Percentiles rank a stretch among this genome's conserved stretches.
phyloP scores from a whole-genome alignment of 1,139 yeast species.

The Yamadazyma taylorii region DNA sequence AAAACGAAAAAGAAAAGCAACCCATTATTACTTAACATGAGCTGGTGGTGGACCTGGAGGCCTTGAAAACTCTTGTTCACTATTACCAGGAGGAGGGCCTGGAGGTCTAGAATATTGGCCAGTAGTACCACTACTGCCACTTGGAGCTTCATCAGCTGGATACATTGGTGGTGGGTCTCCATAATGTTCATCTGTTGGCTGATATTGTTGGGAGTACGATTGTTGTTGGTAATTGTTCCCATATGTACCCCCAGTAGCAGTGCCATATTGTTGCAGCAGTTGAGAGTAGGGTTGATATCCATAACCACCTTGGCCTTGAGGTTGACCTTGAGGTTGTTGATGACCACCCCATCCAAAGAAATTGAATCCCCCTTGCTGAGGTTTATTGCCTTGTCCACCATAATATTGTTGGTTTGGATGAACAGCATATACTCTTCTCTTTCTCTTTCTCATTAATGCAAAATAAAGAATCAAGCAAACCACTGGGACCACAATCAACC shows the following conservation, averaged over 20 bases:
- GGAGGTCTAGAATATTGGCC: not conserved
- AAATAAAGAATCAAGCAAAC: conserved; percentile 5
- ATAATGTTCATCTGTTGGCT: conserved; percentile 4
- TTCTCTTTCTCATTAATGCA: conserved; percentile 7
- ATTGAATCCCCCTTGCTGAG: conserved; percentile 1
- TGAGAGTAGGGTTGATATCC: too few relatives aligned
- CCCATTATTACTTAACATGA: conserved; percentile 14
- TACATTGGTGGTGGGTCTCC: conserved; percentile 18
- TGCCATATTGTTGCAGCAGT: not conserved
- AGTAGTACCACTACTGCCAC: not conserved
- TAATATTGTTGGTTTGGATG: conserved; percentile 8
- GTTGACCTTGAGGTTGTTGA: conserved; percentile 6
- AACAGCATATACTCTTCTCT: conserved; percentile 3
- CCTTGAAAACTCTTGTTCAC: conserved; percentile 5
- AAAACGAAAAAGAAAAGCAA: too few relatives aligned
- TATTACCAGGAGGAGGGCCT: conserved; percentile 1
- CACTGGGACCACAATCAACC: conserved; percentile 9
- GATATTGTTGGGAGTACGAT: conserved; percentile 5
- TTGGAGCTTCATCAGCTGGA: conserved; percentile 11
- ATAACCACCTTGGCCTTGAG: conserved; percentile 5
- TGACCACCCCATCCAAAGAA: conserved; percentile 5
- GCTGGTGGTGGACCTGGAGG: conserved; percentile 20
- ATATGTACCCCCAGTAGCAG: conserved; percentile 1
- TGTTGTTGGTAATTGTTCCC: conserved; percentile 6
- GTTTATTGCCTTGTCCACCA: conserved; percentile 3